Conservation (phyloP, 108 stramenopile species). For the Parietichytrium sp. region DNA sequence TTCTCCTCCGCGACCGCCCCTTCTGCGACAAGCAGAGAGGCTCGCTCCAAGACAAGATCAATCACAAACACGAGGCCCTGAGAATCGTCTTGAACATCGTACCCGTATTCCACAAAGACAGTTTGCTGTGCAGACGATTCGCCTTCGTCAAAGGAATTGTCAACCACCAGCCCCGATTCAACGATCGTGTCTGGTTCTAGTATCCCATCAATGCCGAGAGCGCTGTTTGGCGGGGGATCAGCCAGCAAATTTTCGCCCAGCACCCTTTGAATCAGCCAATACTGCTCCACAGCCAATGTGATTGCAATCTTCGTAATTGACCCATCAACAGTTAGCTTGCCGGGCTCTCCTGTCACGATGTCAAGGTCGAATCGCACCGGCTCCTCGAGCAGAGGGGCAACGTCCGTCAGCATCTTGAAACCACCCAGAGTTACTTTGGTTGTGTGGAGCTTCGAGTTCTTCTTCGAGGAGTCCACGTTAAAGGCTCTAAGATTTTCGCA, state of each 20-base stretch:
- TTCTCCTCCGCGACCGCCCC: too few relatives aligned
- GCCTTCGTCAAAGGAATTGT: too few relatives aligned
- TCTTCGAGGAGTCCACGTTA: background rate
- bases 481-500: background rate
- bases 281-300: background rate
- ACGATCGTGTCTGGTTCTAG: too few relatives aligned
- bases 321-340: background rate
- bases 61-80: background rate
- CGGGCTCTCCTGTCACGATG: background rate
- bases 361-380: background rate
- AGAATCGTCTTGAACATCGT: background rate
- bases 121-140: background rate
- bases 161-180: too few relatives aligned
- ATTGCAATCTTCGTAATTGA: background rate
- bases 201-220: too few relatives aligned
- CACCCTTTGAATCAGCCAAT: constrained; percentile 18
- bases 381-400: background rate
- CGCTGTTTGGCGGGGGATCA: background rate
- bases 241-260: background rate
- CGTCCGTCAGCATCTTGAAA: background rate
- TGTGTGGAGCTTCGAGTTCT: background rate
- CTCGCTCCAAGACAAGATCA: background rate
- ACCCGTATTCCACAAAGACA: background rate
- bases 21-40: background rate
- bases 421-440: background rate